A percentile compares a stretch with the other conserved stretches of the same genome.
Conservation (phyloP, 345 rosid species). For the Brassica carinata region DNA sequence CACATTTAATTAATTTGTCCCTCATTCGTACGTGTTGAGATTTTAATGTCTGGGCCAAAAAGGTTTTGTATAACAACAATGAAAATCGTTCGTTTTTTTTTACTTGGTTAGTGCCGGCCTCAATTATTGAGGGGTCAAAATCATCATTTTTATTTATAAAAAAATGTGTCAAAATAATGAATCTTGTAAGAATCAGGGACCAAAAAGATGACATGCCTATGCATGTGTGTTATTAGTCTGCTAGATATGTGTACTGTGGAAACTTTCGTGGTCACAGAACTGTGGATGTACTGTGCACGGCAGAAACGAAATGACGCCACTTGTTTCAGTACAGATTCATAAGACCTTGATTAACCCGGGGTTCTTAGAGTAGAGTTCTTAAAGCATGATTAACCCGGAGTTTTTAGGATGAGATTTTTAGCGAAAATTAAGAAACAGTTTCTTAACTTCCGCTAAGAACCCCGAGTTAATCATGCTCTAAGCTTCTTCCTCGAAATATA, state of each 20-base stretch:
- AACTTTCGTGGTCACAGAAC: conserved; percentile 37
- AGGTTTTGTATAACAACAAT: conserved; percentile 24
- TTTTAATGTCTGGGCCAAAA: conserved; percentile 35
- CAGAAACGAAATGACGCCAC: conserved; percentile 44
- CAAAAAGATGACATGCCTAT: conserved; percentile 41
- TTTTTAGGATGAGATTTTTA: no score
- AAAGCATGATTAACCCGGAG: no score
- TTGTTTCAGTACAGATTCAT: conserved; percentile 39
- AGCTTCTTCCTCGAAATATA: conserved; percentile 34
- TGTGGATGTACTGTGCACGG: conserved; percentile 40
- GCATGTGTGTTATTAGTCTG: conserved; percentile 31
- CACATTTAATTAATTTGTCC: conserved; percentile 24
- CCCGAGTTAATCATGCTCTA: no score
- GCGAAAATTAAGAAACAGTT: no score
- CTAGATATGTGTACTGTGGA: conserved; percentile 33
- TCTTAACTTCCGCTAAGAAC: no score
- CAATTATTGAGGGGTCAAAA: conserved; percentile 39
- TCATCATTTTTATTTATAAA: conserved; percentile 21
- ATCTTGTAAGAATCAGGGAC: conserved; percentile 39
- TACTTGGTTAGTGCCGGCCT: conserved; percentile 28
- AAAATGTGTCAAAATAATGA: conserved; percentile 17
- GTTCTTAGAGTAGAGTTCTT: no score
- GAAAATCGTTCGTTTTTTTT: conserved; percentile 2
- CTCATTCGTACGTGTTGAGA: conserved; percentile 22
- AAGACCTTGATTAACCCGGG: neutral